These are phyloP conservation scores for Neurospora sp. DNA, from an alignment of 495 filamentous ascomycete species.

Conservation along the genomic window DNA sequence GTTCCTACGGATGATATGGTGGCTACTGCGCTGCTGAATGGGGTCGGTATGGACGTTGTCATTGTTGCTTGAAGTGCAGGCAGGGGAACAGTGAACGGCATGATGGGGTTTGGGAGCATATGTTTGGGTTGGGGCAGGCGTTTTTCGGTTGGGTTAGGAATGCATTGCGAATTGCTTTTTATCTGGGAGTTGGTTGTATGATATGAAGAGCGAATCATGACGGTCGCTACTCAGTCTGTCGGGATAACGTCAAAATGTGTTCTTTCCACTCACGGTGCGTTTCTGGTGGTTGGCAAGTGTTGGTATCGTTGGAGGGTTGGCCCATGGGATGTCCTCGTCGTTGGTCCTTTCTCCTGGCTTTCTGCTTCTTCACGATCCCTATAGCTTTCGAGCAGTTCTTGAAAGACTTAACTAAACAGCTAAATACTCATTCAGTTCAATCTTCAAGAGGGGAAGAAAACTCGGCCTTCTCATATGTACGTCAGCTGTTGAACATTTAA, in stretches of 20 bases:
- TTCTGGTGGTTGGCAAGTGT: background rate
- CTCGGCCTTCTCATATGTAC: too few relatives aligned
- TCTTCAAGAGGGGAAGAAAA: too few relatives aligned
- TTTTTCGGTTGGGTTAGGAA: background rate
- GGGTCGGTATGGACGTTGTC: slow-evolving; percentile 3
- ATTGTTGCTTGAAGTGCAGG: background rate
- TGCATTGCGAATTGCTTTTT: background rate
- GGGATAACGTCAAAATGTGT: background rate
- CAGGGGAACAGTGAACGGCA: background rate
- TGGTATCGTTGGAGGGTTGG: background rate
- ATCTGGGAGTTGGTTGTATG: background rate
- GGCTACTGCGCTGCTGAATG: slow-evolving; percentile 2
- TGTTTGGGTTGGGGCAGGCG: background rate
- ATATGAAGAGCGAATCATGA: background rate
- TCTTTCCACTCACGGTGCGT: background rate
- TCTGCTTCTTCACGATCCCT: background rate
- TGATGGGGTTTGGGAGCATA: background rate
- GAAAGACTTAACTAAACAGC: background rate
- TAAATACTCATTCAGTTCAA: too few relatives aligned
- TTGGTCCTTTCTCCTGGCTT: background rate
- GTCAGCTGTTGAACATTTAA: too few relatives aligned
- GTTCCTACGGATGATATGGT: background rate
- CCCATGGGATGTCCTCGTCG: background rate
- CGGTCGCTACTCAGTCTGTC: background rate
- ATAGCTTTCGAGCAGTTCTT: background rate